Percentiles rank a stretch among this genome's conserved stretches.
Conservation (phyloP, 2,329 filamentous ascomycete genomes). For the Aspergillus calidoustus region DNA sequence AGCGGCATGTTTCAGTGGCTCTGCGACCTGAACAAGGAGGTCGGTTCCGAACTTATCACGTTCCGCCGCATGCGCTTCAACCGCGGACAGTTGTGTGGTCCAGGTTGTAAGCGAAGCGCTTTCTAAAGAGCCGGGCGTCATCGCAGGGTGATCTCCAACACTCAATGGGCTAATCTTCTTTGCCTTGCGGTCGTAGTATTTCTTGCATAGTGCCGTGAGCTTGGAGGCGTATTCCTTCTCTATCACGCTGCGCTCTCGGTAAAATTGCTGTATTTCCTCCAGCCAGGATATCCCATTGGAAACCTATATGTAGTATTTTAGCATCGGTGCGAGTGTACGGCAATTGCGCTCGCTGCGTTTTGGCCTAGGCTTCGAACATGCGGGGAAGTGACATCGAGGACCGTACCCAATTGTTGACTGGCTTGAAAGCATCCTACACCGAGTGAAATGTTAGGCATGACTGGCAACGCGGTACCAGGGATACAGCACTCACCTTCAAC, state of each 20-base stretch:
- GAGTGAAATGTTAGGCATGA: constrained; percentile 29
- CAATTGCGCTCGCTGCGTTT: constrained; percentile 2
- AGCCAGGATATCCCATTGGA: constrained; percentile 89
- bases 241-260: constrained; percentile 89
- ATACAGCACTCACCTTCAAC: constrained; percentile 70
- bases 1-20: constrained; percentile 78
- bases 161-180: constrained; percentile 86
- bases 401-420: constrained; percentile 83
- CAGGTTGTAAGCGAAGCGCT: constrained; percentile 96
- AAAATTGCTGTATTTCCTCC: constrained; percentile 96
- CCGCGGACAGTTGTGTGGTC: constrained; percentile 88
- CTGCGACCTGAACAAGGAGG: constrained; percentile 78
- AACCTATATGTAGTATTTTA: constrained; percentile 56
- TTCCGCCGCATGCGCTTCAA: constrained; percentile 85
- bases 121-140: constrained; percentile 95
- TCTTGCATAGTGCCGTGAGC: constrained; percentile 85
- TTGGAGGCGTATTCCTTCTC: constrained; percentile 97
- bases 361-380: constrained; percentile 14
- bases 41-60: constrained; percentile 84
- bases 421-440: constrained; percentile 91
- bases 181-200: constrained; percentile 96
- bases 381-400: constrained; percentile 19
- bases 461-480: not conserved
- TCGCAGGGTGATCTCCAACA: constrained; percentile 87
- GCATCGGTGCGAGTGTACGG: constrained; percentile 5